Evolutionary conservation across 2,329 filamentous ascomycete species (phyloP), one percentile per base, ranked within the genome.

Genomic region (Ceratocystiopsis brevicomis): DNA sequence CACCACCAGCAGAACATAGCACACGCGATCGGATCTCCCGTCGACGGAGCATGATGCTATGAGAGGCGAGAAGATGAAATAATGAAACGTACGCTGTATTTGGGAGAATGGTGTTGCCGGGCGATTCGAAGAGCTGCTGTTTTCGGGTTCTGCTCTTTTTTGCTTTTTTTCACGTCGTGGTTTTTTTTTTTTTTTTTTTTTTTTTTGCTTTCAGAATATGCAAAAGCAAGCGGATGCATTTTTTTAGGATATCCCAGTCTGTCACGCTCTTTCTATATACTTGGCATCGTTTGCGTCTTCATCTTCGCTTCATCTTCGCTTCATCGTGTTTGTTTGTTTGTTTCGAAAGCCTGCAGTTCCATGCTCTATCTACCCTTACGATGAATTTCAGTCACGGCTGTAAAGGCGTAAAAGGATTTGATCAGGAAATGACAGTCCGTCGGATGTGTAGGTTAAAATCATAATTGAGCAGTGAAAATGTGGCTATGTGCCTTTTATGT

Each of bases 21-120:
- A 30, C 48, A 13, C 51, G 52, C 34, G 59, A 61, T 42, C 54
- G 55, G 53, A 44, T 61, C 53, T 62, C 63, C 45, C 61, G 71
- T 52, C 60, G 71, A 49, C 62, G 69, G 51, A 75, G 69, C 54
- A 75, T 73, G 68, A 73, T 76, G 69, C 55, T 74, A 56, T 73
- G 25, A 30, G 25, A 9, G 25, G 25, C 25, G 25, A 30, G 25
- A 30, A 30, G 25, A 30, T 9, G 6, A 30, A 61, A 68, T 39
- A 40, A 48, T 44, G 42, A 44, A 37, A 30, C 25, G 8, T 30
- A 30, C 25, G 25, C 10, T 4, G 25, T 30, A 9, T 13, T 17
- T 30, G 17, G n/a, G 18, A 47, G 37, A 37, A 43, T 18, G 40
- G 38, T 41, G 40, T 42, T 30, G 25, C 8, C 6, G 2, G 25